Conservation (phyloP, 768 basidiomycete species). For the Kwoniella dendrophila region DNA sequence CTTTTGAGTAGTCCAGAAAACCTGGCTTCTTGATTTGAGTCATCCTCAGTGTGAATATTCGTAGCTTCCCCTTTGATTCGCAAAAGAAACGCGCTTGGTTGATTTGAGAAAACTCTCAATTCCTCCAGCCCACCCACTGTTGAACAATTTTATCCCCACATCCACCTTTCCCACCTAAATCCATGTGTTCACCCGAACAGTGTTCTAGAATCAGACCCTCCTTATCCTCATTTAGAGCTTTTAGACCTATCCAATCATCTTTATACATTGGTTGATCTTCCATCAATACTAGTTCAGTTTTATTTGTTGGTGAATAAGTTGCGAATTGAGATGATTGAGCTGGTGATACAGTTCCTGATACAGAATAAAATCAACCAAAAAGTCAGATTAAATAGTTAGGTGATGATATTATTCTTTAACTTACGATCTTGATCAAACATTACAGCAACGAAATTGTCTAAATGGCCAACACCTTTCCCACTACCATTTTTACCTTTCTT, state of each 20-base stretch:
- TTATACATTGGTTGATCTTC: slow-evolving; percentile 38
- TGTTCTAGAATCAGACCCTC: slow-evolving; percentile 34
- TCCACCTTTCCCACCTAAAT: slow-evolving; percentile 43
- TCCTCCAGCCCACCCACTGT: slow-evolving; percentile 43
- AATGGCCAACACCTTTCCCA: slow-evolving; percentile 24
- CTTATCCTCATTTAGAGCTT: slow-evolving; percentile 31
- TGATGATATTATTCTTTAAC: slow-evolving; percentile 6
- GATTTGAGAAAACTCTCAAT: not conserved
- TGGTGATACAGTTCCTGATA: slow-evolving; percentile 50
- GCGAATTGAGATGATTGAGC: slow-evolving; percentile 52
- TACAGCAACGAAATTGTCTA: slow-evolving; percentile 47
- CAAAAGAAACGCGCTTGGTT: too few species aligned
- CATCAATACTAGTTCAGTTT: slow-evolving; percentile 36
- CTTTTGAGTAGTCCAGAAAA: too few species aligned
- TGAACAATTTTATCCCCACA: slow-evolving; percentile 44
- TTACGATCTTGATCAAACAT: slow-evolving; percentile 53
- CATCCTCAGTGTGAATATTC: too few species aligned
- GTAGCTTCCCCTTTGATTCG: too few species aligned
- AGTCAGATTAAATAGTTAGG: not conserved
- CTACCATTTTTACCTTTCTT: slow-evolving; percentile 21
- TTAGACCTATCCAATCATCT: slow-evolving; percentile 51
- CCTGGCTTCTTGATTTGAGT: too few species aligned
- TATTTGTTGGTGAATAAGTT: slow-evolving; percentile 42
- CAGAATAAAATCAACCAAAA: not conserved
- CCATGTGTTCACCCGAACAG: slow-evolving; percentile 55